Base-by-base conservation (phyloP, 2,329 filamentous ascomycete species). In the Conoideocrella luteorostrata region DNA sequence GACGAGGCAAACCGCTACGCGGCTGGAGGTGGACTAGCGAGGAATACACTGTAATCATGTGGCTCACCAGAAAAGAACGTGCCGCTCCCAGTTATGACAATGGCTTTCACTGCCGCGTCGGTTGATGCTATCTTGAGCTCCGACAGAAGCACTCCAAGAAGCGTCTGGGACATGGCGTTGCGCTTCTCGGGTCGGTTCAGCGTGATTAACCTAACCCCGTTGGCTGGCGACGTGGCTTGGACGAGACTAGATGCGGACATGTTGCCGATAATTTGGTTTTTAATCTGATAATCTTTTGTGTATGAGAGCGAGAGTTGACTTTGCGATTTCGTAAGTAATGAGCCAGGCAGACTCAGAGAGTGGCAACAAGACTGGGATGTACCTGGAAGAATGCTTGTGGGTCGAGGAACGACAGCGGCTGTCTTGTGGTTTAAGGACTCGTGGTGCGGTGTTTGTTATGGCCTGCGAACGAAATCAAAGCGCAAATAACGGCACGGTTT, bases 181-280 rank as follows among this genome's bases (percentile, higher is more conserved):
- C 75, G 67, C 56, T 80, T 79, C 36, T 67, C 64, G 2, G 74
- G 76, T 3, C 77, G 68, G 58, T 77, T 74, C 47, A 79, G 58
- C 12, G 69, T 67, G 44, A 80, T 53, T 22, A 77, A 55, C 24
- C 71, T 63, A 21, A 78, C 65, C 39, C 63, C 66, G 18, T 58
- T 43, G 18, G 37, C 36, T 21, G 49, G 50, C 22, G 52, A 50
- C 32, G 52, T 48, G 37, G 38, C 49, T 41, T 51, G 37, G 29
- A 55, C 43, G 30, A 55, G 52, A 23, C 39, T 44, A 12, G 47
- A 47, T 28, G 33, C 18, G 40, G 50, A 46, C 48, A 50, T 50
- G 41, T 44, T 30, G 45, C 22, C 28, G 39, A 28, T 28, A n/a
- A 12, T 11, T 20, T 23, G 10, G n/a, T 23, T 45, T 20, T 22